Evolutionary conservation across 2,329 filamentous ascomycete species (phyloP).

Genomic region (Sarocladium oryzae): DNA sequence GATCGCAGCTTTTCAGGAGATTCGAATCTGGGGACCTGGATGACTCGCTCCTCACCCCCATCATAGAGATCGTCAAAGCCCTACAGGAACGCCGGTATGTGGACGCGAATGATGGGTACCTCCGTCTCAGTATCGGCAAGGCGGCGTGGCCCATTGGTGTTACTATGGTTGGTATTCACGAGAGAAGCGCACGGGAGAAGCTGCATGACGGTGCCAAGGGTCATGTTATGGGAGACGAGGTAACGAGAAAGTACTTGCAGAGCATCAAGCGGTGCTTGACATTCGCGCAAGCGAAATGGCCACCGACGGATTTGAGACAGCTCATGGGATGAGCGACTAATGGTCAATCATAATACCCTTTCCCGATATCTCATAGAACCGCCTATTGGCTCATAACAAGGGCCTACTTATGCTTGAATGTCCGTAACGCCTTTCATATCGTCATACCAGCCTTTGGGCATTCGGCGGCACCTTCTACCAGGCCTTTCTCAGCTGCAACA

Average conservation of each 20-base stretch:
- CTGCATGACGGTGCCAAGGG: conserved; percentile 81
- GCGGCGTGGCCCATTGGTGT: conserved; percentile 98
- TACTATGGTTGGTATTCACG: conserved; percentile 99
- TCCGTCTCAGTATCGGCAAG: conserved; percentile 89
- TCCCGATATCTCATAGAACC: no score
- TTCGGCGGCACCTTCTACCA: neutral
- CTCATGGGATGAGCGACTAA: conserved; percentile 63
- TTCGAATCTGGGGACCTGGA: conserved; percentile 78
- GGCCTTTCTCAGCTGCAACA: neutral
- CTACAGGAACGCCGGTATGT: conserved; percentile 90
- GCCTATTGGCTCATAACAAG: no score
- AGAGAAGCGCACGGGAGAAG: conserved; percentile 91
- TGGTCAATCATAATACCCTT: neutral
- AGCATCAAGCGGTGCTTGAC: conserved; percentile 96
- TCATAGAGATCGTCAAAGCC: conserved; percentile 86
- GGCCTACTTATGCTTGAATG: neutral
- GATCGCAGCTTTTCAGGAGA: conserved; percentile 66
- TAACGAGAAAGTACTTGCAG: conserved; percentile 90
- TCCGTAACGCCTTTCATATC: conserved; percentile 3
- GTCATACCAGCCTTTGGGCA: neutral
- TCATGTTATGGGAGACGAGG: conserved; percentile 95
- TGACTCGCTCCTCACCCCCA: conserved; percentile 69
- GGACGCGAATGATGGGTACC: conserved; percentile 91
- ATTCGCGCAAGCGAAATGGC: conserved; percentile 95
- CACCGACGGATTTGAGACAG: conserved; percentile 84